phyloP scores from a whole-genome alignment of 2,329 filamentous ascomycete species.

The Colletotrichum lini region DNA sequence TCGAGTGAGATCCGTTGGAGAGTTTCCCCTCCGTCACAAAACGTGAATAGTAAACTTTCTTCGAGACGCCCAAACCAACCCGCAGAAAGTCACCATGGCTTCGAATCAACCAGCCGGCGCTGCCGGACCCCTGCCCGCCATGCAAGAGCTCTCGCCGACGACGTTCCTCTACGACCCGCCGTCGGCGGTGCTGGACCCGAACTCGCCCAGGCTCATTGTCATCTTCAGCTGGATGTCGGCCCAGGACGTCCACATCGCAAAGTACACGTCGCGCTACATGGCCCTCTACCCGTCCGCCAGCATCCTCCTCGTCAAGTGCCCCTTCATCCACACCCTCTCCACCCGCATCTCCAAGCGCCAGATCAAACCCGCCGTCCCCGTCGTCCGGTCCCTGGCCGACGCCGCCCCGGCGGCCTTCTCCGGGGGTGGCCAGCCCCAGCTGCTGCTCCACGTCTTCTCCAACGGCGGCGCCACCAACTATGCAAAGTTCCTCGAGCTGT shows the following conservation, averaged over 20 bases:
- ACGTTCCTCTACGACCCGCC: constrained; percentile 55
- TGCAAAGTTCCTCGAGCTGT: constrained; percentile 54
- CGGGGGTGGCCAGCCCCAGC: constrained; percentile 41
- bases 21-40: neutral
- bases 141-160: constrained; percentile 55
- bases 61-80: neutral
- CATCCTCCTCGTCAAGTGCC: constrained; percentile 63
- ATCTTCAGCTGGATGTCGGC: constrained; percentile 67
- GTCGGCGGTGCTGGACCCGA: constrained; percentile 17
- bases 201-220: constrained; percentile 62
- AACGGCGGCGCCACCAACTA: constrained; percentile 65
- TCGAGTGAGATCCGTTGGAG: neutral
- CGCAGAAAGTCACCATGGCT: constrained; percentile 45
- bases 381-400: constrained; percentile 53
- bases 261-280: constrained; percentile 64
- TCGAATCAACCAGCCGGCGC: constrained; percentile 44
- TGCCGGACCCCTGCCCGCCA: constrained; percentile 50
- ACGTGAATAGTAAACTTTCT: neutral
- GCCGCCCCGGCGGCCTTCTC: constrained; percentile 39
- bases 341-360: constrained; percentile 50
- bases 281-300: constrained; percentile 59
- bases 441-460: constrained; percentile 67
- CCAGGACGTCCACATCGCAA: constrained; percentile 64
- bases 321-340: constrained; percentile 54
- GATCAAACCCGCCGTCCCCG: constrained; percentile 57